Base-by-base conservation (phyloP, 164 flowering plant species). In the Brasenia schreberi region DNA sequence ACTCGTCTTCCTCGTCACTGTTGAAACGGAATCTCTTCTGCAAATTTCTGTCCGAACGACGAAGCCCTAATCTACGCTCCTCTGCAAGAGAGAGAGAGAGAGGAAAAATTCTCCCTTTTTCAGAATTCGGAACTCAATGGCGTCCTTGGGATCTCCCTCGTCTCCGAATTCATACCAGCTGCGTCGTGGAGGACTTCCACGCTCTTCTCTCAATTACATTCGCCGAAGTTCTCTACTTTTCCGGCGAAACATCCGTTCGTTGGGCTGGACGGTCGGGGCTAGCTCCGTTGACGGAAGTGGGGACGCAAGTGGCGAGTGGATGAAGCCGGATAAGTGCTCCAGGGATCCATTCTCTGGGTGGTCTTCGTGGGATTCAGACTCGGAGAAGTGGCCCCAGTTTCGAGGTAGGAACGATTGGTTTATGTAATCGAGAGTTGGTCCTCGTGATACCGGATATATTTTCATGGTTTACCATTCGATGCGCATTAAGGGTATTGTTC, bases 101-200 rank as follows among this genome's bases (percentile, higher is more conserved):
- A 49, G 16, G 16, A 49, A 1, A 49, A 49, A 14, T 49, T 49
- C 12, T 49, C 16, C 56, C 6, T 49, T 12, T 49, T 14, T 14
- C 56, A 2, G 0, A 9, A 9, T 49, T 14, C 10, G 56, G 16
- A 14, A 49, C 16, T 49, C 56, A 60, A 85, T 85, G 96, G 81
- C 78, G 67, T 72, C 79, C 43, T 59, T 78, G 63, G 65, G 78
- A 16, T 66, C 78, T 58, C 68, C 83, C 43, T 75, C 83, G 70
- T 75, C 78, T 23, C 88, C 90, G 61, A 82, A 64, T 76, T 90
- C 91, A 0, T 84, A 71, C 67, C 96, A 87, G 83, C 86, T 90
- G 61, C 84, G 84, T 19, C 69, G 82, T 16, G 82, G 87, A 10
- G 56, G 12, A 9, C 56, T 49, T 14, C 16, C 16, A 14, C 56